phyloP scores from a whole-genome alignment of 2,329 filamentous ascomycete genomes.

The Ceratocystiopsis sp. region DNA sequence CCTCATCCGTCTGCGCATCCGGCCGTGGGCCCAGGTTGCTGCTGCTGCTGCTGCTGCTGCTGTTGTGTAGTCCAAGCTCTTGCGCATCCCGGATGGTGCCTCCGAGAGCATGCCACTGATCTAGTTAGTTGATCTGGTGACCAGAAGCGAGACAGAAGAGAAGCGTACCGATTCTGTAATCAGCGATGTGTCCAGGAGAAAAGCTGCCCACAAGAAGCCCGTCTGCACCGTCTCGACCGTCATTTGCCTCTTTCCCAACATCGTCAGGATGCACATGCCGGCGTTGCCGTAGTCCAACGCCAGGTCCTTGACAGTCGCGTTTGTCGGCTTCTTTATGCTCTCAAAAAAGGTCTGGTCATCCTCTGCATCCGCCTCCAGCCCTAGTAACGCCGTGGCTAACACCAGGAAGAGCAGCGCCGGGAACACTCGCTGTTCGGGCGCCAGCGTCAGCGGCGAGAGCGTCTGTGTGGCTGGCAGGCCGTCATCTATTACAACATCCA shows the following conservation, averaged over 20 bases:
- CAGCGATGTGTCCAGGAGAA: constrained; percentile 40
- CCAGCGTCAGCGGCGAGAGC: constrained; percentile 31
- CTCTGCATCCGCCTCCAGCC: constrained; percentile 25
- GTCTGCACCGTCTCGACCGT: constrained; percentile 39
- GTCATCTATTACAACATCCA: constrained; percentile 15
- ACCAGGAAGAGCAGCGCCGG: constrained; percentile 44
- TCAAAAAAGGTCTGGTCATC: constrained; percentile 30
- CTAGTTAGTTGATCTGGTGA: too few relatives aligned
- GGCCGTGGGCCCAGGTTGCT: constrained; percentile 29
- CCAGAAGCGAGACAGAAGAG: not conserved
- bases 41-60: constrained; percentile 14
- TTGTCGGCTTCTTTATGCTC: constrained; percentile 38
- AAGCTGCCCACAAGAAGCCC: constrained; percentile 37
- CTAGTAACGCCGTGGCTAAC: constrained; percentile 35
- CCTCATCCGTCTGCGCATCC: constrained; percentile 26
- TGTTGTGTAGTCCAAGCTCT: constrained; percentile 42
- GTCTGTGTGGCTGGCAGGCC: constrained; percentile 26
- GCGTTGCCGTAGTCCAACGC: constrained; percentile 44
- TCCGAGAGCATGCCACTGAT: constrained; percentile 37
- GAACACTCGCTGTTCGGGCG: constrained; percentile 35
- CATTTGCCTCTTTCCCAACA: constrained; percentile 40
- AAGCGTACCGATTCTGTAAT: constrained; percentile 36
- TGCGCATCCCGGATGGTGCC: constrained; percentile 43
- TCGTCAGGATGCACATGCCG: constrained; percentile 31
- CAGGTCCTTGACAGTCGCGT: constrained; percentile 43